phyloP scores from a whole-genome alignment of 2,329 filamentous ascomycete genomes.

The Scopulariopsis brevicaulis region DNA sequence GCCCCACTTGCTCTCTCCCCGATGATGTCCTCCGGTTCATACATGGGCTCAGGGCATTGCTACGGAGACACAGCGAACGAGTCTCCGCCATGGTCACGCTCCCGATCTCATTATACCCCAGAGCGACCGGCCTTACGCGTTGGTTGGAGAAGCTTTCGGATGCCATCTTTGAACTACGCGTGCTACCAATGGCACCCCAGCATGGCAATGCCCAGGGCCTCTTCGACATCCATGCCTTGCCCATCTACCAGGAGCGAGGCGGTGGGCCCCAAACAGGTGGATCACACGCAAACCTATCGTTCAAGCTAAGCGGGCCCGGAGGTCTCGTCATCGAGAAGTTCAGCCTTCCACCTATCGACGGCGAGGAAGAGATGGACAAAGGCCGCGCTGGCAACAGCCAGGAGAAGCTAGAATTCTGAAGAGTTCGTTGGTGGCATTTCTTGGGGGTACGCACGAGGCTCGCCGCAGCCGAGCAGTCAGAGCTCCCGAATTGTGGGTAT shows the following conservation, averaged over 20 bases:
- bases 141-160: conserved; percentile 83
- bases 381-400: conserved; percentile 26
- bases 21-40: conserved; percentile 69
- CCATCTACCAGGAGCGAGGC: conserved; percentile 79
- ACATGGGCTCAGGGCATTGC: conserved; percentile 62
- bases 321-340: conserved; percentile 82
- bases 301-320: conserved; percentile 68
- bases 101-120: conserved; percentile 69
- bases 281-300: conserved; percentile 77
- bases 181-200: conserved; percentile 48
- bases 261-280: conserved; percentile 60
- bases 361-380: conserved; percentile 32
- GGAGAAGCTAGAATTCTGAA: neutral
- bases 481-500: neutral
- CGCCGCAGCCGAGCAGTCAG: too few relatives aligned
- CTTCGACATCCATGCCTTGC: conserved; percentile 70
- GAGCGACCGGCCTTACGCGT: conserved; percentile 61
- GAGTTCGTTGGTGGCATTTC: neutral
- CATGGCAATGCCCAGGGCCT: conserved; percentile 74
- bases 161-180: conserved; percentile 72
- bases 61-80: conserved; percentile 54
- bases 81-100: conserved; percentile 66
- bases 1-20: conserved; percentile 57
- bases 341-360: conserved; percentile 77
- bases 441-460: too few relatives aligned